Percentiles rank a stretch among this genome's conserved stretches.
phyloP scores from a whole-genome alignment of 768 basidiomycete genomes.

The Austroboletus eburneus region DNA sequence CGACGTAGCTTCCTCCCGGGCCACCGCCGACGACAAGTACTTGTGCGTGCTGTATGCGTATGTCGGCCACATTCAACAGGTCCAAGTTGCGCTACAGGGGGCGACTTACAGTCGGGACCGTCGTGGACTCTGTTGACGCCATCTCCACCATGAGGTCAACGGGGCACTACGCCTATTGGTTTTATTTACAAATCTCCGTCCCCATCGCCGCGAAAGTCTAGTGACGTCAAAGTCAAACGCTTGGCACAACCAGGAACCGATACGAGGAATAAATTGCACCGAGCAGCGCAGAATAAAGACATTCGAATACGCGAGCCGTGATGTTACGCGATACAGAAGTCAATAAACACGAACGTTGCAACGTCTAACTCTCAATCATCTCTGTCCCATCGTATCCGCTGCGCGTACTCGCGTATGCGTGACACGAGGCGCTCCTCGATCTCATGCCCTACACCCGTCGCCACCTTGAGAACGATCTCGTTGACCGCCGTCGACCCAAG shows the following conservation, averaged over 20 bases:
- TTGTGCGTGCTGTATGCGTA: conserved; percentile 20
- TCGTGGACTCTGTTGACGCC: neutral
- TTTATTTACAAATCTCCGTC: conserved; percentile 5
- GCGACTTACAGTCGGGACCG: conserved; percentile 24
- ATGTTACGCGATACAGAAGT: too few species aligned
- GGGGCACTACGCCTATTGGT: too few species aligned
- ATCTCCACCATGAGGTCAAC: too few species aligned
- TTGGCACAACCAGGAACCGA: too few species aligned
- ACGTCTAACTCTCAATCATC: neutral
- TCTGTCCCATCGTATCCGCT: conserved; percentile 76
- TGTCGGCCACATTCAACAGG: neutral
- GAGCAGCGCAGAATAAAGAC: too few species aligned
- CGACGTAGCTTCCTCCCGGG: conserved; percentile 55
- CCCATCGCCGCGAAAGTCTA: too few species aligned
- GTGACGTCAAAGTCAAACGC: too few species aligned
- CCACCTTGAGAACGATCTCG: conserved; percentile 87
- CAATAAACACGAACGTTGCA: too few species aligned
- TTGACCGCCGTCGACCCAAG: conserved; percentile 77
- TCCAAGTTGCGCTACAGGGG: neutral
- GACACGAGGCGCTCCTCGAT: conserved; percentile 70
- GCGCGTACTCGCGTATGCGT: conserved; percentile 70
- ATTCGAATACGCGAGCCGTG: too few species aligned
- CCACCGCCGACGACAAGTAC: conserved; percentile 56
- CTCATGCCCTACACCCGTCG: conserved; percentile 75
- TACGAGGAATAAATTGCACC: too few species aligned